A percentile compares a stretch with the other conserved stretches of the same genome.
Conservation (phyloP, 2,329 filamentous ascomycete genomes). For the Colletotrichum euphorbiae region DNA sequence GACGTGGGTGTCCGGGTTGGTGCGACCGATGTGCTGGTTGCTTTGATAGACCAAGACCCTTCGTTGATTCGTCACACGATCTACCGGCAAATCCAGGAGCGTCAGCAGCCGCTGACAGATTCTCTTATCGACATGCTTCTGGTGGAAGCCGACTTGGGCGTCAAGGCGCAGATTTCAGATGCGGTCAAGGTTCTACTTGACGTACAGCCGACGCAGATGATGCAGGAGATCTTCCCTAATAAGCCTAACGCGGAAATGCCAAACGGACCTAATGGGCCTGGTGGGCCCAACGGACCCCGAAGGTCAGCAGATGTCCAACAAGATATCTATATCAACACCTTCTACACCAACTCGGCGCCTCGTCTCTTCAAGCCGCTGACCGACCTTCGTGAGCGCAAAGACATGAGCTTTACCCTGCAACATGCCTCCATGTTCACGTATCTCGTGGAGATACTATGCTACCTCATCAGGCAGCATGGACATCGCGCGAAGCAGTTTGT, state of each 20-base stretch:
- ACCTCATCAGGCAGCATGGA: constrained; percentile 91
- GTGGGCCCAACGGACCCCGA: not conserved
- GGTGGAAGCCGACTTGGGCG: constrained; percentile 90
- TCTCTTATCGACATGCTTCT: constrained; percentile 92
- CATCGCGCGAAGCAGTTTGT: constrained; percentile 91
- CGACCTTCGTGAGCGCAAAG: constrained; percentile 76
- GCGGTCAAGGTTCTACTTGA: constrained; percentile 94
- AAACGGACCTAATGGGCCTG: no score
- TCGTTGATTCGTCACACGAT: constrained; percentile 94
- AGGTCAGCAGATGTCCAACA: constrained; percentile 73
- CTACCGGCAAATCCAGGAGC: constrained; percentile 90
- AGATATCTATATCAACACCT: constrained; percentile 85
- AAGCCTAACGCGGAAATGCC: constrained; percentile 73
- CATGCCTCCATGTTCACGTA: constrained; percentile 93
- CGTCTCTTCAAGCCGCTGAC: constrained; percentile 89
- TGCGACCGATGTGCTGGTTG: constrained; percentile 92
- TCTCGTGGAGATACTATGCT: constrained; percentile 91
- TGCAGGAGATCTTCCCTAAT: constrained; percentile 66
- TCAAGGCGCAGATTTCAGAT: constrained; percentile 95
- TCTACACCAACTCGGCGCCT: constrained; percentile 88
- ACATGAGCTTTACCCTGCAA: constrained; percentile 80
- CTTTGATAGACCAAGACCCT: constrained; percentile 95
- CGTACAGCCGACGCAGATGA: constrained; percentile 56
- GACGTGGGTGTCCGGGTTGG: constrained; percentile 90
- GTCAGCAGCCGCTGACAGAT: constrained; percentile 87